A percentile compares a stretch with the other conserved stretches of the same genome.
phyloP scores from a whole-genome alignment of 306 rosid species.

The Quillaja saponaria region DNA sequence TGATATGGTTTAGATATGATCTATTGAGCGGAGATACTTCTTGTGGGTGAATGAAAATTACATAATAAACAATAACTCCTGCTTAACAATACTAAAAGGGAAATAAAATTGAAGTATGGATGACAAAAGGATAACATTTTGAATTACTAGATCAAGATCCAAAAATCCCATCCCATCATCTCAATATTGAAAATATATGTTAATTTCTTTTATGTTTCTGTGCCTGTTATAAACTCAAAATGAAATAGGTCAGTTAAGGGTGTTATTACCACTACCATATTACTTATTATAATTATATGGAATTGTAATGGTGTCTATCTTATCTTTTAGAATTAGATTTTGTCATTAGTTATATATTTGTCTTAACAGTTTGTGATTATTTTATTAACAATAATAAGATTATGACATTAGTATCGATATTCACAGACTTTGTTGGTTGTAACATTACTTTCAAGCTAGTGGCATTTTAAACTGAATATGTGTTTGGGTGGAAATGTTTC shows the following conservation, averaged over 20 bases:
- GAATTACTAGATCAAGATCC: background rate
- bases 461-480: no score
- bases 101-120: background rate
- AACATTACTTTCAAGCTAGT: background rate
- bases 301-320: background rate
- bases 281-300: background rate
- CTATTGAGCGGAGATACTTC: background rate
- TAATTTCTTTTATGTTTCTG: no score
- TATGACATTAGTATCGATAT: background rate
- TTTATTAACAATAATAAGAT: background rate
- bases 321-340: background rate
- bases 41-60: background rate
- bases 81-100: background rate
- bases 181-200: background rate
- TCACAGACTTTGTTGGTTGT: slow-evolving; percentile 6
- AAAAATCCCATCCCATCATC: background rate
- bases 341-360: background rate
- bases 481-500: no score
- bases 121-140: background rate
- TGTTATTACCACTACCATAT: background rate
- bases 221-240: background rate
- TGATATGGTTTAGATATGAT: background rate
- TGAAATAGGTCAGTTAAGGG: background rate
- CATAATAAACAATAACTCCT: background rate
- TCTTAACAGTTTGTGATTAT: background rate